phyloP scores from a whole-genome alignment of 2,329 filamentous ascomycete species.

The Alternaria sp. region DNA sequence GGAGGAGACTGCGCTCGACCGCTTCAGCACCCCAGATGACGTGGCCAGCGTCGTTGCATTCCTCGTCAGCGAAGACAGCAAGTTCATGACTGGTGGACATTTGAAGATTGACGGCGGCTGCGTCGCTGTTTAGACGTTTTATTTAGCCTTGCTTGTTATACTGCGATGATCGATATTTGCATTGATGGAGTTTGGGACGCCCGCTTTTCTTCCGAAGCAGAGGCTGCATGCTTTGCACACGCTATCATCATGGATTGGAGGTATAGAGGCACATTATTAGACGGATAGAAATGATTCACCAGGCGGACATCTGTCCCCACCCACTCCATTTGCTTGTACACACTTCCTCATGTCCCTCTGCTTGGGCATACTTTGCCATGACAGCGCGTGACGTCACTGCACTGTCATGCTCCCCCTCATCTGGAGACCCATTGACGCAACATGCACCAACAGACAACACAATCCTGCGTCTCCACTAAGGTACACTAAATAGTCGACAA shows the following conservation, averaged over 20 bases:
- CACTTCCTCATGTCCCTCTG: background rate
- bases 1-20: conserved; percentile 46
- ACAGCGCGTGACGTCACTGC: conserved; percentile 2
- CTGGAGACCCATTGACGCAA: background rate
- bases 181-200: conserved; percentile 33
- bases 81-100: conserved; percentile 51
- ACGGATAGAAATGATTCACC: conserved; percentile 5
- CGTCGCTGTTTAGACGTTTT: conserved; percentile 33
- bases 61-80: conserved; percentile 51
- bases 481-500: background rate
- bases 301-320: background rate
- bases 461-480: background rate
- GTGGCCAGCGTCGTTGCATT: conserved; percentile 52
- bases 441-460: background rate
- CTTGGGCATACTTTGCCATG: background rate
- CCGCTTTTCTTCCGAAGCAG: conserved; percentile 8
- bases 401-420: background rate
- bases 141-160: conserved; percentile 1
- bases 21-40: conserved; percentile 51
- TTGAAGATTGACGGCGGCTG: conserved; percentile 48
- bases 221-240: conserved; percentile 3
- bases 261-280: conserved; percentile 5
- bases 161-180: conserved; percentile 19
- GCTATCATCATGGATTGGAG: background rate
- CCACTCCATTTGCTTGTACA: background rate